These are phyloP conservation scores for Fragaria ananassa DNA, from an alignment of 306 rosid species.

Conservation along the genomic window DNA sequence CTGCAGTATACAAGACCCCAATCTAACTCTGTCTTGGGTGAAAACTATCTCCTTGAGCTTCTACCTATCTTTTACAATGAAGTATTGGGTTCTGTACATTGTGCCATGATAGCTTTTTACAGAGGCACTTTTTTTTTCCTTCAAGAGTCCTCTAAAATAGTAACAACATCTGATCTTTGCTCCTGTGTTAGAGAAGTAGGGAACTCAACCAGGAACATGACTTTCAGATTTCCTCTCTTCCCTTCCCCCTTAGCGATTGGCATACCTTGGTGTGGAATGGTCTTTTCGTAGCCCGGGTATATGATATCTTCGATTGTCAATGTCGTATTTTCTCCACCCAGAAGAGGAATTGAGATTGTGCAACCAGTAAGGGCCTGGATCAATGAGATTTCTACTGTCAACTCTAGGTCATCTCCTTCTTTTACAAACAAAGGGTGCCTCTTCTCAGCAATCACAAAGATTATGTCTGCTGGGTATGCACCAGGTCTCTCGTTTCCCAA, in stretches of 20 bases:
- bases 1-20: background rate
- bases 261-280: conserved; percentile 69
- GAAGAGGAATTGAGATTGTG: conserved; percentile 50
- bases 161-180: conserved; percentile 54
- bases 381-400: conserved; percentile 51
- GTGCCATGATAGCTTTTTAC: background rate
- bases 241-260: conserved; percentile 37
- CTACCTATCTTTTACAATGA: conserved; percentile 14
- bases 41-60: background rate
- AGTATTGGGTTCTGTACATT: background rate
- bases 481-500: conserved; percentile 56
- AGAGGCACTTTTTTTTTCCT: background rate
- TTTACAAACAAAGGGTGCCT: conserved; percentile 53
- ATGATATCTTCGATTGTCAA: conserved; percentile 50
- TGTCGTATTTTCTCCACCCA: conserved; percentile 56
- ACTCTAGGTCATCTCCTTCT: conserved; percentile 76
- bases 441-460: conserved; percentile 53
- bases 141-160: conserved; percentile 42
- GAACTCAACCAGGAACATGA: conserved; percentile 61
- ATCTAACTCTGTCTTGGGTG: background rate
- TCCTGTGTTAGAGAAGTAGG: conserved; percentile 48
- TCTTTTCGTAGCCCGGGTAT: conserved; percentile 51
- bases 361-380: conserved; percentile 70
- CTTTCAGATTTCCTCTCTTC: conserved; percentile 58
- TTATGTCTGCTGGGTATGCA: conserved; percentile 45